A percentile compares a stretch with the other conserved stretches of the same genome.
These are phyloP conservation scores for Cryptococcus sp. DNA, from an alignment of 1,284 basidiomycete species.

Conservation along the genomic window DNA sequence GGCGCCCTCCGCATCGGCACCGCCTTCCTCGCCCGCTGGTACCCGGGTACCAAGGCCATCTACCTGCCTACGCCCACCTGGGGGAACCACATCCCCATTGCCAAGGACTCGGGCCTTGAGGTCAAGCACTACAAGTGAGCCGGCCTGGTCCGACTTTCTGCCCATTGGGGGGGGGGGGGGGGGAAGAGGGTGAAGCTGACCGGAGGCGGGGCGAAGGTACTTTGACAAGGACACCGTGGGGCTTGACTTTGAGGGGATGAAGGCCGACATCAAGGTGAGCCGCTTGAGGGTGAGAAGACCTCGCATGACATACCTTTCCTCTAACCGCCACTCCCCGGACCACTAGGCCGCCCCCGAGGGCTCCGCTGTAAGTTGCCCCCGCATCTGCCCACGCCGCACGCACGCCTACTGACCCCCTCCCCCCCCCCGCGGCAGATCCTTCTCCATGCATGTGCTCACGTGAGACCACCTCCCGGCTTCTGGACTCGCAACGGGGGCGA, in stretches of 20 bases:
- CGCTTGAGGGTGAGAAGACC: too few relatives aligned
- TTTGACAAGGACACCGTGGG: conserved; percentile 93
- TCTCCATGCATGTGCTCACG: conserved; percentile 56
- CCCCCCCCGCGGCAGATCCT: conserved; percentile 39
- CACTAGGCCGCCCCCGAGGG: conserved; percentile 51
- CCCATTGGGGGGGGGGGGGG: not conserved
- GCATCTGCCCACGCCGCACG: not conserved
- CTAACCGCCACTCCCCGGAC: conserved; percentile 1
- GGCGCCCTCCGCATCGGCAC: conserved; percentile 96
- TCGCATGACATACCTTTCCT: too few relatives aligned
- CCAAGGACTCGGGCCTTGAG: conserved; percentile 85
- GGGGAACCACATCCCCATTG: conserved; percentile 92
- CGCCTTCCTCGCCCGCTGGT: conserved; percentile 82
- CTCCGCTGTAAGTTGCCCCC: conserved; percentile 43
- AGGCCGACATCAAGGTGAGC: conserved; percentile 73
- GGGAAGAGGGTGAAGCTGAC: not conserved
- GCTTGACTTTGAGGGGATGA: conserved; percentile 88
- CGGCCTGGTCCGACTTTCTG: not conserved
- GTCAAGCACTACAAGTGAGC: conserved; percentile 74
- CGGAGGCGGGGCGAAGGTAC: conserved; percentile 54
- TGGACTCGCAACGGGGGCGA: conserved; percentile 4
- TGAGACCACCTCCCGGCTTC: conserved; percentile 46
- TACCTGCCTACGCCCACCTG: conserved; percentile 94
- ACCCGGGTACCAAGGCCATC: conserved; percentile 81
- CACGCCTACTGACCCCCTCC: not conserved